Evolutionary conservation across 2,329 filamentous ascomycete genomes (phyloP), one percentile per base, ranked within the genome.

Genomic region (Conoideocrella luteorostrata): DNA sequence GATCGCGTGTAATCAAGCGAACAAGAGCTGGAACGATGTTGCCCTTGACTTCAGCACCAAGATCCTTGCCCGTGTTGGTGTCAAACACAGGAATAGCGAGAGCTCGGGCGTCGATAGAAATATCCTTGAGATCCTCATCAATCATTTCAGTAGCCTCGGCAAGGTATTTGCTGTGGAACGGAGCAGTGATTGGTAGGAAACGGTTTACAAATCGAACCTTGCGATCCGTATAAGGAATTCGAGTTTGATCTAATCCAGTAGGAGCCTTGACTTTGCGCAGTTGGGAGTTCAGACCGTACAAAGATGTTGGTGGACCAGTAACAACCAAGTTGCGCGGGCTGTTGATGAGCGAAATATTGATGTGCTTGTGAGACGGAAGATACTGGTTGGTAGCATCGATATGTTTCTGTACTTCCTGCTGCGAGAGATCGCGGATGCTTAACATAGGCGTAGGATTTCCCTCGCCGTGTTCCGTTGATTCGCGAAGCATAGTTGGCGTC

Each of bases 311-410:
- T 44, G 93, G 93, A 42, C 93, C 93, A 33, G 93, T 95, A 12
- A 98, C 89, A 39, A 98, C 94, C 60, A 97, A 84, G 66, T 97
- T 98, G 47, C 93, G 84, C 12, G 91, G 89, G 68, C 91, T 97
- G 74, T 98, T 98, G 63, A 96, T 81, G 44, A 98, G 78, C 1
- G 94, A 97, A 56, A 98, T 91, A 61, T 83, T 84, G 61, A 98
- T 96, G 62, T 97, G 93, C 46, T 90, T 82, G 57, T 96, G 90
- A 51, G 86, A 71, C 0, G 93, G 93, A 45, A 98, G 78, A 70
- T 98, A 95, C 63, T 96, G 84, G 67, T 98, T 98, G 52, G 93
- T 98, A 12, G 86, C 86, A 68, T 97, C 86, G 54, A 98, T 95
- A 68, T 97, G 91, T 66, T 91, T 89, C 67, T 98, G 90, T 11